phyloP scores from a whole-genome alignment of 768 basidiomycete genomes.

The Pleurotus platypus region DNA sequence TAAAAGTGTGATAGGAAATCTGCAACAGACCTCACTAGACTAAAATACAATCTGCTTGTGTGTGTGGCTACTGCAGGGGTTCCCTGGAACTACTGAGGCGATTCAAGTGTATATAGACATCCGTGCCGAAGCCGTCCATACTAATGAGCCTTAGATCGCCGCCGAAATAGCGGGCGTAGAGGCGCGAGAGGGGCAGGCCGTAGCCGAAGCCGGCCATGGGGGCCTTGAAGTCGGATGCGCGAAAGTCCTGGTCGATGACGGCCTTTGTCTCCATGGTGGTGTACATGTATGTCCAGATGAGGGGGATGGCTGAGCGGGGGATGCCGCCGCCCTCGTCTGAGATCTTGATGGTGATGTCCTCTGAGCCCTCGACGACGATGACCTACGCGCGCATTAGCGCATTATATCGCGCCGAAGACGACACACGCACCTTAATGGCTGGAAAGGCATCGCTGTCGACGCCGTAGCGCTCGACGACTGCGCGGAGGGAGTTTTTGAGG shows the following conservation, averaged over 20 bases:
- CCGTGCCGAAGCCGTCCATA: constrained; percentile 98
- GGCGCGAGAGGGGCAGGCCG: constrained; percentile 84
- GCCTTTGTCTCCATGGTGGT: constrained; percentile 78
- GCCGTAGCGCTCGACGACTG: constrained; percentile 91
- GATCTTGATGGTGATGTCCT: constrained; percentile 99
- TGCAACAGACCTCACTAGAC: no score
- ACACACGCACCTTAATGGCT: constrained; percentile 69
- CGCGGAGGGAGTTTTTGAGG: constrained; percentile 95
- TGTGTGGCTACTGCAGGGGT: constrained; percentile 51
- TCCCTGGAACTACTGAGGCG: constrained; percentile 79
- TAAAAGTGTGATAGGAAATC: no score
- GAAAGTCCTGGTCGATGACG: constrained; percentile 68
- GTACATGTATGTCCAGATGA: constrained; percentile 99
- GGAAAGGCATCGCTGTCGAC: constrained; percentile 74
- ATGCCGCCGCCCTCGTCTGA: constrained; percentile 97
- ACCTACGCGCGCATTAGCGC: no score
- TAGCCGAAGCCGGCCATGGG: constrained; percentile 98
- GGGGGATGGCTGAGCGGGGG: constrained; percentile 79
- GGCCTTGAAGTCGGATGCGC: constrained; percentile 88
- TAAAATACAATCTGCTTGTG: no score
- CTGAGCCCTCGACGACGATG: constrained; percentile 93
- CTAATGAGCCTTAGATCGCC: constrained; percentile 91
- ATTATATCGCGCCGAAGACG: no score
- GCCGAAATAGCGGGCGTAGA: constrained; percentile 96
- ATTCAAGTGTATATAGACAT: constrained; percentile 91